phyloP scores from a whole-genome alignment of 805 yeast genomes.

The Kodamaea sagamina region DNA sequence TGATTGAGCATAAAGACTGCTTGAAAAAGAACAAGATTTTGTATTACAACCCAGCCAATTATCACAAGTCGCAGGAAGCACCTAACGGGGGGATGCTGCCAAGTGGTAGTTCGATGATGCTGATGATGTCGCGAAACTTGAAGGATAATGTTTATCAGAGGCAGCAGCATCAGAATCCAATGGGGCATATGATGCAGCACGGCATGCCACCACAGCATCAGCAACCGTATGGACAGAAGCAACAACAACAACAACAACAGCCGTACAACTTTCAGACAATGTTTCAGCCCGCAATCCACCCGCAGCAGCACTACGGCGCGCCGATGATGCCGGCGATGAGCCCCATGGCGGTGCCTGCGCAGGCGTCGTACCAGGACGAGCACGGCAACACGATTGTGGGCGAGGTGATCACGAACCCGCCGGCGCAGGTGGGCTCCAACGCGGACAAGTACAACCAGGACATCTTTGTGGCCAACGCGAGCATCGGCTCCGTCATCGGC shows the following conservation, averaged over 20 bases:
- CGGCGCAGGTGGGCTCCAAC: constrained; percentile 32
- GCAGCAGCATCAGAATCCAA: constrained; percentile 6
- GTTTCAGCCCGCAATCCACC: constrained; percentile 42
- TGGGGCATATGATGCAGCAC: constrained; percentile 16
- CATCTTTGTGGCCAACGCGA: constrained; percentile 71
- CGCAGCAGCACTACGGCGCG: constrained; percentile 27
- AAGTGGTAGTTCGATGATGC: constrained; percentile 24
- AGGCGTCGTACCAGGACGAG: constrained; percentile 42
- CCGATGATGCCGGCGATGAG: constrained; percentile 13
- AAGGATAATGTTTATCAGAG: constrained; percentile 6
- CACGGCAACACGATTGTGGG: constrained; percentile 47
- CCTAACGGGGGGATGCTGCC: constrained; percentile 14
- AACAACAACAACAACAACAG: constrained; percentile 17
- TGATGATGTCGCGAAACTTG: constrained; percentile 22
- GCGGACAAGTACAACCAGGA: constrained; percentile 66
- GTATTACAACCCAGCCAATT: constrained; percentile 59
- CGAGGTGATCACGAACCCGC: constrained; percentile 41
- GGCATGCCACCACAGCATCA: constrained; percentile 4
- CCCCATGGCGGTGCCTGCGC: constrained; percentile 27
- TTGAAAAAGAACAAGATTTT: constrained; percentile 55
- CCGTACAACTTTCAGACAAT: constrained; percentile 42
- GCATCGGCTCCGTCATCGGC: constrained; percentile 84
- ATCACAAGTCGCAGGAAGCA: constrained; percentile 18
- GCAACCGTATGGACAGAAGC: constrained; percentile 19
- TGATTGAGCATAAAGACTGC: constrained; percentile 58